Evolutionary conservation across 192 early-diverging fungal species (phyloP), one percentile per base, ranked within the genome.

Genomic region (Powellomyces hirtus): DNA sequence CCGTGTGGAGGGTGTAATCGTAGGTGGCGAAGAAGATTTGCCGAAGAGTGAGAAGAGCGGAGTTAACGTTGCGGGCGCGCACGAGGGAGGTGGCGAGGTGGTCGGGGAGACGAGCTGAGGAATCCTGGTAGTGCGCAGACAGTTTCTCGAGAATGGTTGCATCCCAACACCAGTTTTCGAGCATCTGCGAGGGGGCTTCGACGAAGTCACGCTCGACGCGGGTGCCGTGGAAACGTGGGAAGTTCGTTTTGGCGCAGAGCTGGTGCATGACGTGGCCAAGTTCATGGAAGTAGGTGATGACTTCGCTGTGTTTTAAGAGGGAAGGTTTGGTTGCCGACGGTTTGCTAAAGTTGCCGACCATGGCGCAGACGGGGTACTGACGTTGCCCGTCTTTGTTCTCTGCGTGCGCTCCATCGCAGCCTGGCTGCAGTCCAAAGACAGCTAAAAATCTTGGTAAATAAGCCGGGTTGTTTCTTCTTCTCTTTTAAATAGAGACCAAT

Each of bases 161-260:
- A 27, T 79, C 68, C 77, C 77, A 79, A 56, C 77, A 79, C 78
- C 78, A 79, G 77, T 92, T 94, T 76, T 93, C 93, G 27, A 93
- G 82, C 93, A 95, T 92, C 84, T 93, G 91, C 30, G 88, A 89
- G 16, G 93, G 93, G 27, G 89, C 90, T 81, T 95, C 93, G 26
- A 95, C 88, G 81, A 95, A 95, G 75, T 95, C 93, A 58, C 84
- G 74, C 62, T 92, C 89, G 38, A 89, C 80, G 42, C 77, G 77
- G 20, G 91, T 91, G 50, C 91, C 92, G 37, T 92, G 90, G 71
- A 93, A 90, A 0, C 87, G 76, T 1, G 81, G 79, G 59, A 81
- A 90, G 74, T 86, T 90, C n/a, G 91, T 92, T 36, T 81, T 70
- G 27, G 88, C 89, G 76, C 89, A 92, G 26, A 92, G 56, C 75